Conservation (phyloP, 495 filamentous ascomycete species). For the Penicillium atrosanguineum region DNA sequence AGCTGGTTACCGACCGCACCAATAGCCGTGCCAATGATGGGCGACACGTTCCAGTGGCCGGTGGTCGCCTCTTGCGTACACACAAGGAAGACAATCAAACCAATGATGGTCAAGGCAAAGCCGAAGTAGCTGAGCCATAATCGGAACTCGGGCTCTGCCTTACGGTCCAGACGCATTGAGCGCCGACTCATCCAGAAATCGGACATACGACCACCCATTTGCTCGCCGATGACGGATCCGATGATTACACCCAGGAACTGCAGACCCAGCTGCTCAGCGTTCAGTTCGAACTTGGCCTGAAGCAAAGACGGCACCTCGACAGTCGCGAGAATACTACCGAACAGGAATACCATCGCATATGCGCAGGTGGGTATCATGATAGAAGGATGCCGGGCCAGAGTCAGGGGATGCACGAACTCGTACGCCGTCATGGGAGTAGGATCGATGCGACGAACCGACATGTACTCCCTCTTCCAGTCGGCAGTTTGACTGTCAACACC, state of each 20-base stretch:
- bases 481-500: slow-evolving; percentile 20
- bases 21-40: slow-evolving; percentile 50
- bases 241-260: slow-evolving; percentile 53
- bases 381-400: slow-evolving; percentile 35
- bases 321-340: slow-evolving; percentile 44
- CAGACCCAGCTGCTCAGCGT: slow-evolving; percentile 51
- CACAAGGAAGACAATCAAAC: slow-evolving; percentile 51
- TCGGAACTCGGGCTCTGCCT: slow-evolving; percentile 42
- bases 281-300: slow-evolving; percentile 48
- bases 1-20: slow-evolving; percentile 53
- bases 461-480: slow-evolving; percentile 36
- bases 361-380: slow-evolving; percentile 49
- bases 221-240: slow-evolving; percentile 54
- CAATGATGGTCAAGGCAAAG: slow-evolving; percentile 44
- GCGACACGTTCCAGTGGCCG: slow-evolving; percentile 47
- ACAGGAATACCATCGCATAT: slow-evolving; percentile 53
- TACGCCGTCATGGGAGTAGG: slow-evolving; percentile 41
- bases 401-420: slow-evolving; percentile 50
- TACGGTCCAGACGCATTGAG: slow-evolving; percentile 21
- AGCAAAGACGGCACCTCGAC: slow-evolving; percentile 54
- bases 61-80: slow-evolving; percentile 34
- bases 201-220: slow-evolving; percentile 47
- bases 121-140: slow-evolving; percentile 56
- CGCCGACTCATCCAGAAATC: slow-evolving; percentile 48
- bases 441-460: slow-evolving; percentile 47